Base-by-base conservation (phyloP, 2,329 filamentous ascomycete genomes). In the Ceratocystis cubensis region DNA sequence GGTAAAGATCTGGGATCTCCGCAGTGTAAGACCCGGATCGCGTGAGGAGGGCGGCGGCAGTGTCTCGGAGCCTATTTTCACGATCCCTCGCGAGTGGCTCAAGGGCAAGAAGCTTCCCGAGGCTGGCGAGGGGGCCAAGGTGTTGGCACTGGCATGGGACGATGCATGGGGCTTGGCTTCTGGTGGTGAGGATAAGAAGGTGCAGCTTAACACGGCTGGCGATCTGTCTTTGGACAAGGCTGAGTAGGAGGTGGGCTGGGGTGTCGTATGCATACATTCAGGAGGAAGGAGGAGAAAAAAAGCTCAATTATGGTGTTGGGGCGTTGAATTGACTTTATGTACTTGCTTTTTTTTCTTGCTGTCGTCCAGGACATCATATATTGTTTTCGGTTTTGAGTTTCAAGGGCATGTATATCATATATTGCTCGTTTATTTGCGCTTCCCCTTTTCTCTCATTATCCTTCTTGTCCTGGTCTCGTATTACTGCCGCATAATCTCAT, bases 1-100 rank as follows among this genome's bases (percentile, higher is more conserved):
- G 1, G 94, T 90, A 72, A 84, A 91, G 64, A 86, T 99, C 62
- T 99, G 94, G 94, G 94, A 99, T 79, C 81, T 97, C 70, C 82
- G 94, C 65, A 87, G 84, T 72, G 84, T 83, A 65, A 80, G 85
- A 74, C 79, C 84, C 71, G 77, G 86, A 73, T 82, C 86, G 74
- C 79, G 85, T 72, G 78, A 84, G 73, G 73, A 80, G 75, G 75
- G 82, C 72, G 74, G 81, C 74, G 77, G 83, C 74, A 77, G 82
- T 81, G 73, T 92, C 76, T 75, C 89, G 83, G 80, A 93, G 82
- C 75, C 86, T 79, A 78, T 96, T 78, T 84, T 89, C 80, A 74
- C 84, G 28, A 87, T 97, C 70, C 82, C 88, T 67, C 80, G 93
- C 65, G 89, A 94, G 76, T 88, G 85, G 74, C 79, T 82, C 69